Base-by-base conservation (phyloP, 768 basidiomycete species). In the Pleurotus eryngii region DNA sequence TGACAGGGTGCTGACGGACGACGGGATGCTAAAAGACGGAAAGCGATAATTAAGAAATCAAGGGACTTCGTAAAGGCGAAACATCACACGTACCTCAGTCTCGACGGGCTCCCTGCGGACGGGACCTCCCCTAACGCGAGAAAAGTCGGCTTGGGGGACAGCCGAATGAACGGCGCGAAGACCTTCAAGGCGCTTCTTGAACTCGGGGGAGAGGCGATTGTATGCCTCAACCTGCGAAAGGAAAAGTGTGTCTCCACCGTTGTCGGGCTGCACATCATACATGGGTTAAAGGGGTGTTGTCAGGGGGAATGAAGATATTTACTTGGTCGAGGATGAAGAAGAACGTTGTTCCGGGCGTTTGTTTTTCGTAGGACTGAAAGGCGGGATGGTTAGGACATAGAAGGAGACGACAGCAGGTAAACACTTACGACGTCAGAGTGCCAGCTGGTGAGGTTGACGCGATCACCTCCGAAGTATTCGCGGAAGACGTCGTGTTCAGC, bases 1-100 rank as follows among this genome's bases (percentile, higher is more conserved):
- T 86, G 1, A 78, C 80, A 15, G 84, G 85, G 65, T 85, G 84
- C 12, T 74, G 69, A 57, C 84, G 79, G 57, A 85, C 82, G 61
- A 83, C 54, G 4, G 81, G 80, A 66, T 82, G 83, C 77, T 79
- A 60, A 12, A 51, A 9, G 6, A 46, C 46, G 53, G 56, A 46
- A 42, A 35, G 26, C 46, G 40, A 49, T 20, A 26, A 2, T 57
- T 11, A 38, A 51, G 15, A 49, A 37, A 46, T 15, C n/a, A 15
- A 54, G 35, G 35, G 7, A 15, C 27, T 26, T 26, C 55, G 18
- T 22, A 26, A 54, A 35, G 59, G 59, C 22, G 42, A 55, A 47
- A 20, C 37, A 59, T 3, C 9, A 0, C 30, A 11, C 60, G 30
- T 22, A 79, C 77, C 69, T 75, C 73, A 17, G 72, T 72, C 61